phyloP scores from a whole-genome alignment of 768 basidiomycete species.

The Leccinum aurantiacum region DNA sequence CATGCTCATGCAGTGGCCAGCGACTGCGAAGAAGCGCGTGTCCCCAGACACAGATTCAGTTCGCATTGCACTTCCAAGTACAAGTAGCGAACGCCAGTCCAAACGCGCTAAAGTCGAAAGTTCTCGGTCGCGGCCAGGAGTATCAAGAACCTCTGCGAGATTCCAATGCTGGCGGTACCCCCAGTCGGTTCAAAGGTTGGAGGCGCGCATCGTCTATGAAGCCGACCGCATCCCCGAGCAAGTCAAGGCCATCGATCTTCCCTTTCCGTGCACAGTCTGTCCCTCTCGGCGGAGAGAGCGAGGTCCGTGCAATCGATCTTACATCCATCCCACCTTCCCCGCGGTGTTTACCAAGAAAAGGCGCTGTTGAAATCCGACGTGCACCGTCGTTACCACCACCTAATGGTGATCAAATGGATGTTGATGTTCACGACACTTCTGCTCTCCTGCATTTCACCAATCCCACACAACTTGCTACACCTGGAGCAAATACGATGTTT shows the following conservation, averaged over 20 bases:
- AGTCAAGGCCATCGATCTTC: constrained; percentile 12
- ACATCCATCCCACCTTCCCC: constrained; percentile 27
- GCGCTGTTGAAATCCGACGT: constrained; percentile 23
- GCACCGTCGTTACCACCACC: constrained; percentile 26
- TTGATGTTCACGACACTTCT: constrained; percentile 20
- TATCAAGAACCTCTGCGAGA: constrained; percentile 23
- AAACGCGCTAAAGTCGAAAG: constrained; percentile 30
- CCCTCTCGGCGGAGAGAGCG: constrained; percentile 20
- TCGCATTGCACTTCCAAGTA: constrained; percentile 10
- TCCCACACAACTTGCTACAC: constrained; percentile 5
- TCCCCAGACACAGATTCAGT: constrained; percentile 27
- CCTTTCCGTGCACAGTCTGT: constrained; percentile 31
- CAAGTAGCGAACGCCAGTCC: constrained; percentile 15
- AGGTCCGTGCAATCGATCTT: constrained; percentile 21
- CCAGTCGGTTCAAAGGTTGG: constrained; percentile 1
- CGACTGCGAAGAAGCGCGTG: constrained; percentile 29
- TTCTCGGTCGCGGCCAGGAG: constrained; percentile 9
- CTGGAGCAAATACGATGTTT: constrained; percentile 14
- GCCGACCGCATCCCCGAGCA: constrained; percentile 19
- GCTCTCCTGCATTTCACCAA: constrained; percentile 27
- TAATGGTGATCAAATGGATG: constrained; percentile 24
- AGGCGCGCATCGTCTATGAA: constrained; percentile 26
- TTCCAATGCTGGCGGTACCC: constrained; percentile 6
- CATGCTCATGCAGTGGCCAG: constrained; percentile 5
- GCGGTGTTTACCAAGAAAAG: constrained; percentile 24